Base-by-base conservation (phyloP, 345 rosid genomes). In the Cardamine occulta region DNA sequence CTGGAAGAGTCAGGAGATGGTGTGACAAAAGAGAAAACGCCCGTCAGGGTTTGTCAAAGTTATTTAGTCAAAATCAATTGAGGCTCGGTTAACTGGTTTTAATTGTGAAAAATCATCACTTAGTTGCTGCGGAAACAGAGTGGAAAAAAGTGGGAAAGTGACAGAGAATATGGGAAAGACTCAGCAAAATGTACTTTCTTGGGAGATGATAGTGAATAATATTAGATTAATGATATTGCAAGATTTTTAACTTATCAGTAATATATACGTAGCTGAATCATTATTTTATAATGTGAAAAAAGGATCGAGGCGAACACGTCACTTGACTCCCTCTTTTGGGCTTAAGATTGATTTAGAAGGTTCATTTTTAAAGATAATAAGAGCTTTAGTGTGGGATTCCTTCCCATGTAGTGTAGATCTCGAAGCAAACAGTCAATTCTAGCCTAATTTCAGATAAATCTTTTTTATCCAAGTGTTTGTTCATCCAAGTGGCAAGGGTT, bases 1-100 rank as follows among this genome's bases (percentile, higher is more conserved):
- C 55, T 62, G 71, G 23, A 11, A 66, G 60, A 57, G 60, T 35
- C 73, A 66, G 61, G 40, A 58, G 32, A 18, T 56, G 52, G 59
- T 17, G n/a, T 37, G 28, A 48, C 9, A 44, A 37, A 18, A 37
- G 52, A 66, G 61, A 58, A 74, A 74, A 17, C 37, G 29, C 15
- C 32, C 54, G 35, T 75, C 68, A 29, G 19, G 79, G 73, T 48
- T 35, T 66, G 23, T 58, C 24, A 58, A 48, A 37, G 9, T 35
- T 45, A 65, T 65, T 24, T 53, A 21, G 48, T 57, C 21, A 32
- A 15, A 31, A 28, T 45, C 13, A 29, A 14, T 26, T 45, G 12
- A 29, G 63, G 23, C 40, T 63, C 42, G 39, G 5, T 54, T 52
- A 21, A 70, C 8, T 24, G 58, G 49, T 42, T 42, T n/a, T n/a